Base-by-base conservation (phyloP, 2,329 filamentous ascomycete genomes). In the Cladosporium sp. region DNA sequence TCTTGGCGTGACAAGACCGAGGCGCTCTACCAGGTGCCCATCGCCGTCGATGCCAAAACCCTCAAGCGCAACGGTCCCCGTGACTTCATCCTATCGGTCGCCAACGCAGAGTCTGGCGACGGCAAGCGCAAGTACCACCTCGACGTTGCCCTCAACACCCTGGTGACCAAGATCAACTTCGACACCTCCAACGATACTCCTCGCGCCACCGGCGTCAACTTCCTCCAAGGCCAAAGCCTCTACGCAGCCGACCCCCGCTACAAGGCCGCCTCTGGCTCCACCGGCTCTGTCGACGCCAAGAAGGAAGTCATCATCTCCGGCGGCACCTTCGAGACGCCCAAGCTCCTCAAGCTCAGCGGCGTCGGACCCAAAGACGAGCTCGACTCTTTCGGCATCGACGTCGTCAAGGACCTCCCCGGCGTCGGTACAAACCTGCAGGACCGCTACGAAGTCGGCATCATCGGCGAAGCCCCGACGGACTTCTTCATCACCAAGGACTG, bases 111-210 rank as follows among this genome's bases (percentile, higher is more conserved):
- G 14, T 54, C 58, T 40, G 56, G 63, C 46, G 54, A 59, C 10
- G 53, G 44, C 43, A 22, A 11, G 9, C 33, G 35, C 16, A 40
- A 53, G 8, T 73, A 71, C 41, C 75, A 76, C 60, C 74, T 84
- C 0, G 79, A 81, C 49, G 40, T 84, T 46, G 71, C 74, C 38
- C 72, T 77, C 2, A 85, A 85, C 68, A 81, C 77, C 31, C 70
- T 87, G 43, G 86, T 81, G 56, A 84, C 85, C 45, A 84, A 83
- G 65, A 69, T 89, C 66, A 72, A 74, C 38, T 86, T 84, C 58
- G 83, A 86, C 35, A 79, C 83, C 2, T 82, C 77, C 13, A 33
- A 38, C 13, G 77, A 77, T 49, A 67, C 72, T 2, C 74, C 81
- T 2, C 84, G 62, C 33, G 72, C 72, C 1, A 69, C 65, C 22